Percentiles rank a stretch among this genome's conserved stretches.
phyloP scores from a whole-genome alignment of 1,139 yeast species.

The Kazachstania sp. region DNA sequence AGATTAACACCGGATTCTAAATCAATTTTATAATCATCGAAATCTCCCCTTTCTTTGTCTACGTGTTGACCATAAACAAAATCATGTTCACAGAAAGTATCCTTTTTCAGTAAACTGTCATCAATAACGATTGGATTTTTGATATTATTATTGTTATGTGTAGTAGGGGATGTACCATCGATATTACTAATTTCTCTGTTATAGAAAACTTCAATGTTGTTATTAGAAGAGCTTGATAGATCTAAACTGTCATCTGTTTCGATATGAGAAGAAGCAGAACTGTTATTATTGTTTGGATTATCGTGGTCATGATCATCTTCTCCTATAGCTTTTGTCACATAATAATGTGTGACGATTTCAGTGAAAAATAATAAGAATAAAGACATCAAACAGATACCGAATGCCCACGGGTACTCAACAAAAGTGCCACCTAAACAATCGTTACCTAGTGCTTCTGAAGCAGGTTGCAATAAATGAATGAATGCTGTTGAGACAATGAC shows the following conservation, averaged over 20 bases:
- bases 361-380: slow-evolving; percentile 44
- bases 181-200: not conserved
- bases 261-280: not conserved
- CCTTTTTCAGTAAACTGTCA: not conserved
- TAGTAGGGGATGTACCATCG: not conserved
- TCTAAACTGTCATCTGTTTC: not conserved
- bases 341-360: slow-evolving; percentile 38
- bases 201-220: not conserved
- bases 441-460: slow-evolving; percentile 45
- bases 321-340: slow-evolving; percentile 34
- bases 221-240: not conserved
- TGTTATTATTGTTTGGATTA: not conserved
- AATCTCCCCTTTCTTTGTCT: not conserved
- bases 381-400: slow-evolving; percentile 51
- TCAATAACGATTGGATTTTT: not conserved
- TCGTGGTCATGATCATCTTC: slow-evolving; percentile 10
- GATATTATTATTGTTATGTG: not conserved
- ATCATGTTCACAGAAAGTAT: not conserved
- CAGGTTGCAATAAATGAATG: slow-evolving; percentile 77
- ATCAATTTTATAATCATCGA: not conserved
- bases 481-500: slow-evolving; percentile 87
- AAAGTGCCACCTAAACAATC: slow-evolving; percentile 51
- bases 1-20: not conserved
- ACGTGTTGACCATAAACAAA: not conserved
- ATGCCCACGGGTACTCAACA: slow-evolving; percentile 55